Evolutionary conservation across 495 filamentous ascomycete genomes (phyloP), one percentile per base, ranked within the genome.

Genomic region (Daldinia caldariorum): DNA sequence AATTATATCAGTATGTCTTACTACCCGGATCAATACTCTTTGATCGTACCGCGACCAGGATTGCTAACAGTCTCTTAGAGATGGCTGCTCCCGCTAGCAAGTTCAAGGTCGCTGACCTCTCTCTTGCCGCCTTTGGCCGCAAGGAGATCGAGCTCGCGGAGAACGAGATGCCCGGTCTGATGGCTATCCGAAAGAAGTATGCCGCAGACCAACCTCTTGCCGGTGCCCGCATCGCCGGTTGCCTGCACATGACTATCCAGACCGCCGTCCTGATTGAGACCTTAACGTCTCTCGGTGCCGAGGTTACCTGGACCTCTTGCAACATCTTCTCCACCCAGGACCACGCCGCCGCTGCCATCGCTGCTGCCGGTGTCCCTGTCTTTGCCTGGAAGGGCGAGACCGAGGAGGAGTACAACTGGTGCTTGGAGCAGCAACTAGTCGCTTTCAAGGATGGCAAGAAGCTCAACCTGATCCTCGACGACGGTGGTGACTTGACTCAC

Each of bases 381-480:
- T 99, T 99, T 79, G 95, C 95, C 83, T 99, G 96, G 96, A 98
- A 99, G 87, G 95, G 95, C 61, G 95, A 99, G 91, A 97, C 94
- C 73, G 96, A 99, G 83, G 95, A 98, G 87, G 95, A 99, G 87
- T 99, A 99, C 89, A 86, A 95, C 78, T 99, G 95, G 95, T 99
- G 95, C 82, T 85, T 99, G 77, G 95, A 98, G 86, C 95, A 99
- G 88, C 96, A 98, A 86, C 92, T 99, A 74, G 77, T 85, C 57
- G 91, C 95, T 76, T 99, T 99, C 92, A 96, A 95, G 84, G 92
- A 97, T 81, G 90, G 88, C 89, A 90, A 97, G 89, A 89, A 89
- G 83, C 89, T 99, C 71, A 99, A 99, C 89, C 84, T 99, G 66
- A 99, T 99, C 84, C 93, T 99, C 74, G 95, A 99, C 77, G 95